phyloP scores from a whole-genome alignment of 306 rosid genomes.

The Vicia faba region DNA sequence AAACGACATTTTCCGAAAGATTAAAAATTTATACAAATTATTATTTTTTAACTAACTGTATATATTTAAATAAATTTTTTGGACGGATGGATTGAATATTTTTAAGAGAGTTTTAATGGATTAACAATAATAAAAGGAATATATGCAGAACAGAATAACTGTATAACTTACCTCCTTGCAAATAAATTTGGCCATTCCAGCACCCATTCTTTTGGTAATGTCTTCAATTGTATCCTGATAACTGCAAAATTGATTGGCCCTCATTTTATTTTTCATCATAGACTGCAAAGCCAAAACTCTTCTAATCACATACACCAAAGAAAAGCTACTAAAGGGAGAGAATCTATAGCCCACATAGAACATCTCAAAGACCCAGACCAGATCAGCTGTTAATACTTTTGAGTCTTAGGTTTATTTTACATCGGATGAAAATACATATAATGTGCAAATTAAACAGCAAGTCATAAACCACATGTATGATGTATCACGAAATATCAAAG shows the following conservation, averaged over 20 bases:
- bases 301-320: slow-evolving; percentile 13
- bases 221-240: slow-evolving; percentile 93
- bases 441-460: too few relatives aligned
- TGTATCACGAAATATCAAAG: slow-evolving; percentile 7
- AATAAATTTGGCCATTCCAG: slow-evolving; percentile 97
- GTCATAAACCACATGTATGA: too few relatives aligned
- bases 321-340: slow-evolving; percentile 29
- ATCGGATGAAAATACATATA: too few relatives aligned
- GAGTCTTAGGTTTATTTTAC: slow-evolving; percentile 8
- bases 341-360: slow-evolving; percentile 18
- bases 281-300: slow-evolving; percentile 27
- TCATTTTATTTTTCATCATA: slow-evolving; percentile 29
- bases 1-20: too few relatives aligned
- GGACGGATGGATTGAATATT: too few relatives aligned
- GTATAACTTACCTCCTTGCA: slow-evolving; percentile 89
- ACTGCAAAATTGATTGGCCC: slow-evolving; percentile 56
- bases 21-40: too few relatives aligned
- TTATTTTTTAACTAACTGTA: too few relatives aligned
- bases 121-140: too few relatives aligned
- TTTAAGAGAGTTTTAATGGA: too few relatives aligned
- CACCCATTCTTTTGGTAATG: slow-evolving; percentile 93
- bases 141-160: too few relatives aligned
- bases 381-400: slow-evolving; percentile 17
- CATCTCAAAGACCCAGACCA: slow-evolving; percentile 23
- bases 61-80: too few relatives aligned